These are phyloP conservation scores for Amborella trichopoda DNA, from an alignment of 164 flowering plant genomes.

Conservation along the genomic window DNA sequence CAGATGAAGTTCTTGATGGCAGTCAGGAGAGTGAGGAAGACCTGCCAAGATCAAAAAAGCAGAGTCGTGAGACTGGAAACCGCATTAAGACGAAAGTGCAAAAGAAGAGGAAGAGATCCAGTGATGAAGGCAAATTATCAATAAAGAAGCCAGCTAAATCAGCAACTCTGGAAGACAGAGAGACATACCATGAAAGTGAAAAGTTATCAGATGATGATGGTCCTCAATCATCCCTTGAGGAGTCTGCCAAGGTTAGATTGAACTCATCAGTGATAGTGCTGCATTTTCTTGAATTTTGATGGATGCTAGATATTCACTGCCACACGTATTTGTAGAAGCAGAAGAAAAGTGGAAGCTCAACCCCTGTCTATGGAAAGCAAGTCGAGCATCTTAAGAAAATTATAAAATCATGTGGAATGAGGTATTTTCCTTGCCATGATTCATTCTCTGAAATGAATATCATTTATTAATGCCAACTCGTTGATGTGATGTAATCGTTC, in stretches of 20 bases:
- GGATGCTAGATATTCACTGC: neutral
- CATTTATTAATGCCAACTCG: neutral
- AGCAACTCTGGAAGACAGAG: conserved; percentile 26
- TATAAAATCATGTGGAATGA: conserved; percentile 86
- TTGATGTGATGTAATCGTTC: neutral
- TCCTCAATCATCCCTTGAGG: conserved; percentile 53
- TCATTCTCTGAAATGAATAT: neutral
- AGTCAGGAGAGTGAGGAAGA: conserved; percentile 33
- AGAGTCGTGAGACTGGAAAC: no score
- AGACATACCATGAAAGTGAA: conserved; percentile 30
- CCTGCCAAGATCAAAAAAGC: conserved; percentile 27
- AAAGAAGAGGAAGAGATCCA: conserved; percentile 41
- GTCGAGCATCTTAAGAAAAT: conserved; percentile 79
- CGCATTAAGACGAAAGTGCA: conserved; percentile 23
- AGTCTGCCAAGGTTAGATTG: conserved; percentile 38
- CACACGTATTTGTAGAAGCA: conserved; percentile 18
- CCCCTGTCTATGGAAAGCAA: conserved; percentile 59
- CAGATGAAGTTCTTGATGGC: conserved; percentile 7
- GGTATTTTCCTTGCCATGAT: conserved; percentile 24
- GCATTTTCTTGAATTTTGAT: neutral
- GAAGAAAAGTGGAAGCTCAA: conserved; percentile 48
- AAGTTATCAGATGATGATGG: conserved; percentile 38
- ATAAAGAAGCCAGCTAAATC: conserved; percentile 25
- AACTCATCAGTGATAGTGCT: neutral
- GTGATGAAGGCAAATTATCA: conserved; percentile 22